Evolutionary conservation across 23 red algal species (phyloP), one percentile per base, ranked within the genome.

Genomic region (Chondrus crispus): DNA sequence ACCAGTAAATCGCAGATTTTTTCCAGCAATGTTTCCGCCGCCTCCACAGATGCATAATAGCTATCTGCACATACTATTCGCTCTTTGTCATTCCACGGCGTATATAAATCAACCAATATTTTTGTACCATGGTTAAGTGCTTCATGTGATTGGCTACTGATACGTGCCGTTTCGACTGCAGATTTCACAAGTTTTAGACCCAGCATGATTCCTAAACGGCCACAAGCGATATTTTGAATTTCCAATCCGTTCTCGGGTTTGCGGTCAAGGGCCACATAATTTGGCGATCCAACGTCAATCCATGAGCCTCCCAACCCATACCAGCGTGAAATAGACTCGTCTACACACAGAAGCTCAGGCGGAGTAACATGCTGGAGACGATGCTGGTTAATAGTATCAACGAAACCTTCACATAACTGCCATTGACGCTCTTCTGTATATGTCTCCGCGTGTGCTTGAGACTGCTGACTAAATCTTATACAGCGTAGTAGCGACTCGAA

Each of bases 171-270:
- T n/a, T n/a, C n/a, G n/a, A n/a, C n/a, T n/a, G 82, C 51, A 2
- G 82, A 69, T 2, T 18, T 3, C 3, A 70, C 82, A 7, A 86
- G 11, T 39, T 86, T 29, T 3, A 86, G 35, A 38, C 48, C 4
- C 16, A 66, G 35, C 35, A 70, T 38, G 3, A 66, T 86, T 3
- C 82, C 55, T 8, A 18, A 40, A 4, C 82, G n/a, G 16, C 82
- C 54, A 41, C 51, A 68, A 6, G 22, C 35, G n/a, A 62, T 55
- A 41, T 24, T 86, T 66, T 70, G 35, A 37, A 69, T 69, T 11
- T 86, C 82, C 20, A 51, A 86, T 28, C 55, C 82, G 69, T 86
- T 86, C 36, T 86, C 82, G 2, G 82, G 82, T 12, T 86, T 86
- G 2, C 60, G 48, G 2, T 3, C 35, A 24, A 62, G 54, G 2